These are phyloP conservation scores for Fusarium robinianum DNA, from an alignment of 2,329 filamentous ascomycete genomes.

Conservation along the genomic window DNA sequence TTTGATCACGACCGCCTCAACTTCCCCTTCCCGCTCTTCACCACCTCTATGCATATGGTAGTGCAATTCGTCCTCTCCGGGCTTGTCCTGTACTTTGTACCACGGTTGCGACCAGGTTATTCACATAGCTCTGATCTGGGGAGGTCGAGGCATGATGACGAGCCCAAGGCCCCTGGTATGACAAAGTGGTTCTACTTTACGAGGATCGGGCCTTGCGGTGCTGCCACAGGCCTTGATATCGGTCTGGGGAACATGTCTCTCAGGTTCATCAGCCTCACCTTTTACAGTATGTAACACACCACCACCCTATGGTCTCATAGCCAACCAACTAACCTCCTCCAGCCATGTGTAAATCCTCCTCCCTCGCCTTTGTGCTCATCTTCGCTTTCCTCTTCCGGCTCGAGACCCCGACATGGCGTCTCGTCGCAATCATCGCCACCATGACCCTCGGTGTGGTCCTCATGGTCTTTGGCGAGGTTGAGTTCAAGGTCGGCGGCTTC, in stretches of 20 bases:
- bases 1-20: slow-evolving; percentile 83
- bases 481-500: slow-evolving; percentile 87
- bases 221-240: slow-evolving; percentile 92
- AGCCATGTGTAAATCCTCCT: slow-evolving; percentile 99
- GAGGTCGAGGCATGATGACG: slow-evolving; percentile 55
- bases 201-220: slow-evolving; percentile 87
- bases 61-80: slow-evolving; percentile 86
- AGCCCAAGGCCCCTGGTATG: slow-evolving; percentile 69
- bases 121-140: slow-evolving; percentile 53
- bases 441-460: slow-evolving; percentile 95
- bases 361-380: slow-evolving; percentile 89
- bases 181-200: slow-evolving; percentile 90
- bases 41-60: slow-evolving; percentile 92
- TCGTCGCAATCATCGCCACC: slow-evolving; percentile 83
- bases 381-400: slow-evolving; percentile 95
- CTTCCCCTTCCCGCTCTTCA: slow-evolving; percentile 94
- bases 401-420: slow-evolving; percentile 81
- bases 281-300: slow-evolving; percentile 68
- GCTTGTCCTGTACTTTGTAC: slow-evolving; percentile 79
- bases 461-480: slow-evolving; percentile 96
- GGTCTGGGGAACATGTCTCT: slow-evolving; percentile 94
- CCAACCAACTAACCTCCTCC: slow-evolving; percentile 6
- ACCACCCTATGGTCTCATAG: not conserved
- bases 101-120: slow-evolving; percentile 73
- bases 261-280: slow-evolving; percentile 94